Percentiles rank a stretch among this genome's conserved stretches.
These are phyloP conservation scores for Paragyromitra xinjiangensis DNA, from an alignment of 495 filamentous ascomycete species.

Conservation along the genomic window DNA sequence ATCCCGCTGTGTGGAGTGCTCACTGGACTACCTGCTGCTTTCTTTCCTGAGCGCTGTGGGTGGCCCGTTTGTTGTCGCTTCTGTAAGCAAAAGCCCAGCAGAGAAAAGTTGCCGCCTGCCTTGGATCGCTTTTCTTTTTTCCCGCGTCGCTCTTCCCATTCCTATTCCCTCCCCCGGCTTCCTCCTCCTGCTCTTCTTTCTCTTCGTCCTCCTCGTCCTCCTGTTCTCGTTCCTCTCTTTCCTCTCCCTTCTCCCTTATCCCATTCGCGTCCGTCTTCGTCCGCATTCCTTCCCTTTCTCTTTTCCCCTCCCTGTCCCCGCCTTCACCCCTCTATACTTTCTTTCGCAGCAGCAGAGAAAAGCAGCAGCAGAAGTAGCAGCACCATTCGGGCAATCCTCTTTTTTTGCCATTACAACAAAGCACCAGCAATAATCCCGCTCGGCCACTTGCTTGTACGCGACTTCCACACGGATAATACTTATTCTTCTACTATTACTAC, in stretches of 20 bases:
- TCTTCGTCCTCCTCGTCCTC: conserved; percentile 65
- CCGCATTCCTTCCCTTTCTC: conserved; percentile 49
- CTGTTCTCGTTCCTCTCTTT: conserved; percentile 64
- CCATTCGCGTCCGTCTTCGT: conserved; percentile 55
- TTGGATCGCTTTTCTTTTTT: conserved; percentile 58
- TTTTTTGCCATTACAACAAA: conserved; percentile 49
- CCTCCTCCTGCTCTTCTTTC: conserved; percentile 61
- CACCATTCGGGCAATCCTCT: conserved; percentile 32
- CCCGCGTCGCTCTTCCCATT: conserved; percentile 46
- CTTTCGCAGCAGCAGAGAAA: conserved; percentile 52
- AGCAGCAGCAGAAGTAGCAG: conserved; percentile 38
- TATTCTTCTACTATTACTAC: conserved; percentile 15
- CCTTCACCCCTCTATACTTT: conserved; percentile 54
- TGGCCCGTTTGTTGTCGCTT: conserved; percentile 50
- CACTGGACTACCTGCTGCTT: conserved; percentile 26
- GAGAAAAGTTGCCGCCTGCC: conserved; percentile 46
- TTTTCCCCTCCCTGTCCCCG: conserved; percentile 35
- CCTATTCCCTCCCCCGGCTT: conserved; percentile 57
- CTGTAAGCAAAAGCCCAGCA: conserved; percentile 44
- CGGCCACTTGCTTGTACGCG: conserved; percentile 44
- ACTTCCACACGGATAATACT: conserved; percentile 44
- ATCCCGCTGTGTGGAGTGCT: conserved; percentile 35
- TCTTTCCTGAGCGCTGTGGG: conserved; percentile 23
- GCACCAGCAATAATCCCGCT: conserved; percentile 35
- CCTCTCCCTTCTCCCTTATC: conserved; percentile 59